Evolutionary conservation across 1,284 basidiomycete species (phyloP).

Genomic region (Rhodotorula sp.): DNA sequence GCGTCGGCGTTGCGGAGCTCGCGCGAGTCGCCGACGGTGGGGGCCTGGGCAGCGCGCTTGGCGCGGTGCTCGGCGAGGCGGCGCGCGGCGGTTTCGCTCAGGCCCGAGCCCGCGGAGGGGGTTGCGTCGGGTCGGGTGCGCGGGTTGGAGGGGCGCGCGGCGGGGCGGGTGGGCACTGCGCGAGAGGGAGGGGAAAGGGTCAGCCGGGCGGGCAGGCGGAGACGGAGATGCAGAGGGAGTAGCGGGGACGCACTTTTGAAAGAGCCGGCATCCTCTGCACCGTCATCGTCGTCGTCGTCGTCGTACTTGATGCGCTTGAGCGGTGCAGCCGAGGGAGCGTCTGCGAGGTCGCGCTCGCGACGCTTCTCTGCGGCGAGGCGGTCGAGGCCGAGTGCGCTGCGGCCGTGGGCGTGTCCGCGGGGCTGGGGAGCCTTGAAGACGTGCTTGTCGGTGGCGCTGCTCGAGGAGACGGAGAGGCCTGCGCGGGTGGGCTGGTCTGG

Average conservation of each 20-base stretch:
- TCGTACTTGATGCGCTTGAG: conserved; percentile 67
- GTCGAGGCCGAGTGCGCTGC: conserved; percentile 82
- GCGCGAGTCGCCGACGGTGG: conserved; percentile 35
- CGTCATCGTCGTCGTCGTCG: conserved; percentile 55
- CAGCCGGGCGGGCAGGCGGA: background rate
- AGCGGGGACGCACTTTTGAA: conserved; percentile 80
- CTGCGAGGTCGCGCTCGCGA: conserved; percentile 50
- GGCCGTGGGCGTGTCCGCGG: too few species aligned
- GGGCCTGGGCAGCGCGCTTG: conserved; percentile 15
- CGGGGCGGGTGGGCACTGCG: conserved; percentile 35
- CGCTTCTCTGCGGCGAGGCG: conserved; percentile 83
- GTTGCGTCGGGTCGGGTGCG: conserved; percentile 83
- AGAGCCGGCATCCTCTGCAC: conserved; percentile 44
- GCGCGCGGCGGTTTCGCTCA: conserved; percentile 71
- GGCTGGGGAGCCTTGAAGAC: conserved; percentile 57
- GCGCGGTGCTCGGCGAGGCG: conserved; percentile 73
- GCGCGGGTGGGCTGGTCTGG: conserved; percentile 18
- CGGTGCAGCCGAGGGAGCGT: conserved; percentile 53
- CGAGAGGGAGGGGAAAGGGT: background rate
- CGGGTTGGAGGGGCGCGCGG: conserved; percentile 52
- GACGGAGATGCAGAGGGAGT: background rate
- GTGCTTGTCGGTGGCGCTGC: conserved; percentile 45
- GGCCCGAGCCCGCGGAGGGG: conserved; percentile 86
- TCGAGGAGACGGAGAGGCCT: conserved; percentile 13
- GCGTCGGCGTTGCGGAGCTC: conserved; percentile 36